Percentiles rank a stretch among this genome's conserved stretches.
These are phyloP conservation scores for Macrotyloma uniflorum DNA, from an alignment of 306 rosid species.

Conservation along the genomic window DNA sequence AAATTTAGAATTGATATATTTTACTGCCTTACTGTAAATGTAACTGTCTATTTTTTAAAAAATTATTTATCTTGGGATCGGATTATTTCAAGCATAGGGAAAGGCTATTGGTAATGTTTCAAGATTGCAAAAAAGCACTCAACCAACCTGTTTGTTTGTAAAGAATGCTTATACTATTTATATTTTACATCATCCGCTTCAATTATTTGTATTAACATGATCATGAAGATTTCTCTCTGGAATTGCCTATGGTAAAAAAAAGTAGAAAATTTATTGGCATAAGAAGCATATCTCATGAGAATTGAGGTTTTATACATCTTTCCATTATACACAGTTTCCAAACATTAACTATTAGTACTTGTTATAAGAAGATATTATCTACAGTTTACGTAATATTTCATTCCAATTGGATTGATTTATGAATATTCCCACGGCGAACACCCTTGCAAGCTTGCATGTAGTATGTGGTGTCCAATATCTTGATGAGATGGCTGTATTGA, in stretches of 20 bases:
- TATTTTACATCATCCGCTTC: neutral
- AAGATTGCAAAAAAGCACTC: conserved; percentile 27
- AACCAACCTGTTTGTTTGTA: conserved; percentile 10
- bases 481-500: neutral
- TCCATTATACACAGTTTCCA: neutral
- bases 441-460: neutral
- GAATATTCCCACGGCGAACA: neutral
- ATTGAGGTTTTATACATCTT: neutral
- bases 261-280: neutral
- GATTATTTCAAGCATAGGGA: neutral
- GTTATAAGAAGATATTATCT: neutral
- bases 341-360: neutral
- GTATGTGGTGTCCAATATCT: neutral
- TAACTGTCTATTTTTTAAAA: neutral
- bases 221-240: neutral
- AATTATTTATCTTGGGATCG: neutral
- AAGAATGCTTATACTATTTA: conserved; percentile 6
- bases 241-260: neutral
- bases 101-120: neutral
- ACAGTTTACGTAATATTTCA: too few species aligned
- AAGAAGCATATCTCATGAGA: neutral
- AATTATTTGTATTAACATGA: conserved; percentile 21
- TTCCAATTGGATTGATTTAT: neutral
- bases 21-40: conserved; percentile 11
- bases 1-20: neutral